Percentiles rank a stretch among this genome's conserved stretches.
Evolutionary conservation across 164 flowering plant genomes (phyloP).

Genomic region (Umbilicus rupestris): DNA sequence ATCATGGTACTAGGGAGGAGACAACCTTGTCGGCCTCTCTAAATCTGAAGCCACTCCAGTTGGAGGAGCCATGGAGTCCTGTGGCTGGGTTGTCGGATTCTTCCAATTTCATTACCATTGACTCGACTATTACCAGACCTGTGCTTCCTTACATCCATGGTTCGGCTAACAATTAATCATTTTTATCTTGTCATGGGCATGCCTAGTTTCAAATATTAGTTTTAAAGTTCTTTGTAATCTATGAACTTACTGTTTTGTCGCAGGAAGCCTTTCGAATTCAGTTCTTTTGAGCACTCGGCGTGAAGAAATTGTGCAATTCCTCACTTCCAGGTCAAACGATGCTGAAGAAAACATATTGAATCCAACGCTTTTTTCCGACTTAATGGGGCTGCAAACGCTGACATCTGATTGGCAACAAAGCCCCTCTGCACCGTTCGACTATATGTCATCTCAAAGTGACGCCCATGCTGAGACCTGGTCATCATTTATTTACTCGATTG

Average conservation of each 20-base stretch:
- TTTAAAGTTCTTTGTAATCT: background rate
- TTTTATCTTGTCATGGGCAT: background rate
- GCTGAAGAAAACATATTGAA: slow-evolving; percentile 26
- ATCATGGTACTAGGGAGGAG: slow-evolving; percentile 27
- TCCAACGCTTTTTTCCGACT: slow-evolving; percentile 30
- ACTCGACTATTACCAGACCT: slow-evolving; percentile 24
- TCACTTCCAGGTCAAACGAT: slow-evolving; percentile 35
- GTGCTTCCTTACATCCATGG: slow-evolving; percentile 43
- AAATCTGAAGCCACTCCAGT: slow-evolving; percentile 20
- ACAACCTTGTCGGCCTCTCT: slow-evolving; percentile 17
- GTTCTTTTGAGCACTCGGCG: slow-evolving; percentile 35
- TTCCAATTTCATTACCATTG: slow-evolving; percentile 22
- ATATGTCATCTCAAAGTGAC: slow-evolving; percentile 26
- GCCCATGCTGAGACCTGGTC: background rate
- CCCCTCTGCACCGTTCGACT: slow-evolving; percentile 19
- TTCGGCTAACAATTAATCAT: slow-evolving; percentile 11
- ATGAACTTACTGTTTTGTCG: background rate
- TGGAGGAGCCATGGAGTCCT: slow-evolving; percentile 33
- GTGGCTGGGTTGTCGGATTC: slow-evolving; percentile 18
- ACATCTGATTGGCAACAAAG: slow-evolving; percentile 12
- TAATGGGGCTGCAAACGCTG: slow-evolving; percentile 34
- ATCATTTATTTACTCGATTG: slow-evolving; percentile 2
- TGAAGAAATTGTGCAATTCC: slow-evolving; percentile 43
- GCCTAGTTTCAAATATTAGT: background rate
- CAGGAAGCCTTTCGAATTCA: slow-evolving; percentile 32